Percentiles rank a stretch among this genome's conserved stretches.
Evolutionary conservation across 2,329 filamentous ascomycete genomes (phyloP).

Genomic region (Colletotrichum noveboracense): DNA sequence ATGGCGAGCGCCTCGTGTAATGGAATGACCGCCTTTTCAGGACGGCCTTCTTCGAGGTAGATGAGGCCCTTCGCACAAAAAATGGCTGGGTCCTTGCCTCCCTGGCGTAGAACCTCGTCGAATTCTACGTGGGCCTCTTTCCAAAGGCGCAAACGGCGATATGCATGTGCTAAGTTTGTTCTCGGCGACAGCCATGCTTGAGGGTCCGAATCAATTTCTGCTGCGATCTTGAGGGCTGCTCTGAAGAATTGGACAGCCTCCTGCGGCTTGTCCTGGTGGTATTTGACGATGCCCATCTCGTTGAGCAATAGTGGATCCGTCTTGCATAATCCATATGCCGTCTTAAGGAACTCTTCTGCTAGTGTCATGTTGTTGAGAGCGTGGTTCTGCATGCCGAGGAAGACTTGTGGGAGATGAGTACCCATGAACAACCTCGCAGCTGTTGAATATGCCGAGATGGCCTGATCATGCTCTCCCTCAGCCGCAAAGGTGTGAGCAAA

Average conservation of each 20-base stretch:
- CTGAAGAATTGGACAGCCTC: slow-evolving; percentile 81
- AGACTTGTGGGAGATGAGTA: slow-evolving; percentile 93
- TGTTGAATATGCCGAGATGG: slow-evolving; percentile 96
- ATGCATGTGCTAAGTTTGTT: slow-evolving; percentile 88
- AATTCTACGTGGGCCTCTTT: slow-evolving; percentile 80
- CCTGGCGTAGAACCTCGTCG: slow-evolving; percentile 83
- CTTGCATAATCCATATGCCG: slow-evolving; percentile 82
- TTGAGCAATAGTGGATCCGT: slow-evolving; percentile 91
- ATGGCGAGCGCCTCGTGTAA: slow-evolving; percentile 86
- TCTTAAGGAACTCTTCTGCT: slow-evolving; percentile 92
- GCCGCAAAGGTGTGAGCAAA: slow-evolving; percentile 98
- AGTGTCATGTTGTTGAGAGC: slow-evolving; percentile 93
- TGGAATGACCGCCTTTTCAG: slow-evolving; percentile 79
- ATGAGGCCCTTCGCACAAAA: slow-evolving; percentile 87
- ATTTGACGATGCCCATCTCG: slow-evolving; percentile 95
- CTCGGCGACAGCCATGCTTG: slow-evolving; percentile 83
- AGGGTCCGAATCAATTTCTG: slow-evolving; percentile 82
- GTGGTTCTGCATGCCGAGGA: slow-evolving; percentile 97
- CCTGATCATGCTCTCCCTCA: slow-evolving; percentile 97
- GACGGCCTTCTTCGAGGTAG: slow-evolving; percentile 75
- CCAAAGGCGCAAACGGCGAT: slow-evolving; percentile 73
- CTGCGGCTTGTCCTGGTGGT: slow-evolving; percentile 82
- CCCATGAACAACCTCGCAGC: slow-evolving; percentile 95
- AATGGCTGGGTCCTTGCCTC: slow-evolving; percentile 78
- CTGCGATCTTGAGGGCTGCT: slow-evolving; percentile 77